Percentiles rank a stretch among this genome's conserved stretches.
These are phyloP conservation scores for Diutina catenulata DNA, from an alignment of 1,139 yeast genomes.

Conservation along the genomic window DNA sequence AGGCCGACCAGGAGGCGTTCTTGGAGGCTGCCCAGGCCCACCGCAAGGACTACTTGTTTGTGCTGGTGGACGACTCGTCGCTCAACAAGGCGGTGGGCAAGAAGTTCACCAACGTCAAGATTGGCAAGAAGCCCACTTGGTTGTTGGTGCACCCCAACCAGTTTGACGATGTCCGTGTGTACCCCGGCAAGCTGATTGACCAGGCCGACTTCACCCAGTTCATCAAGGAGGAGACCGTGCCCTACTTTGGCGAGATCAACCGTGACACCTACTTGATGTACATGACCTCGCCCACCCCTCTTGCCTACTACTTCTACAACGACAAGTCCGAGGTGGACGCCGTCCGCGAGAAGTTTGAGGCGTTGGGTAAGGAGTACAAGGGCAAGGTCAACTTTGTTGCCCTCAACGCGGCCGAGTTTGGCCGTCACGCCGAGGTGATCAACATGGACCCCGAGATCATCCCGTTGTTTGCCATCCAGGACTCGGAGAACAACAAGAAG, in stretches of 20 bases:
- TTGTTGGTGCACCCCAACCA: conserved; percentile 32
- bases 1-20: neutral
- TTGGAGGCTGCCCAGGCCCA: neutral
- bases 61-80: conserved; percentile 20
- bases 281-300: conserved; percentile 61
- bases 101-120: conserved; percentile 3
- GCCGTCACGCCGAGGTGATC: conserved; percentile 81
- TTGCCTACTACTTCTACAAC: conserved; percentile 81
- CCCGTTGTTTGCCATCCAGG: conserved; percentile 89
- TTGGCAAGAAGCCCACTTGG: conserved; percentile 32
- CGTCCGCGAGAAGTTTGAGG: conserved; percentile 38
- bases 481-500: conserved; percentile 54
- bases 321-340: conserved; percentile 53
- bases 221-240: conserved; percentile 61
- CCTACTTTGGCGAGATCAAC: conserved; percentile 83
- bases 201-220: conserved; percentile 37
- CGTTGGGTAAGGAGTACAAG: conserved; percentile 63
- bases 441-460: conserved; percentile 71
- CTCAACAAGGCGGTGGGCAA: conserved; percentile 2
- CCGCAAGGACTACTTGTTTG: conserved; percentile 1
- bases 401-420: conserved; percentile 70
- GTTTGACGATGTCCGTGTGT: conserved; percentile 21
- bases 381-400: conserved; percentile 83
- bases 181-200: conserved; percentile 12
- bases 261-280: conserved; percentile 72